These are phyloP conservation scores for Candida railenensis DNA, from an alignment of 805 yeast genomes.

Conservation along the genomic window DNA sequence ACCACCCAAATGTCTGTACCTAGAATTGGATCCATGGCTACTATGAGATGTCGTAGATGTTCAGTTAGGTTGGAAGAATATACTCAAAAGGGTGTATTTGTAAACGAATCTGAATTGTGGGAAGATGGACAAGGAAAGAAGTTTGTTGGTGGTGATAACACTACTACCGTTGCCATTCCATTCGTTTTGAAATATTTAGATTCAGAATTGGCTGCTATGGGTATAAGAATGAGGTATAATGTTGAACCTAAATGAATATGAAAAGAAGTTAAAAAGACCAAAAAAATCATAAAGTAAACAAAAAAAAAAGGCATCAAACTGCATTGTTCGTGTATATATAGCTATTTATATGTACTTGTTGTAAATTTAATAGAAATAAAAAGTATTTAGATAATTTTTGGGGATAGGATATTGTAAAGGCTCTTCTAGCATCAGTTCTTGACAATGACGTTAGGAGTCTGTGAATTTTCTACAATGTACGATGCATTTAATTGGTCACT, in stretches of 20 bases:
- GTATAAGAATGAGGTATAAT: slow-evolving; percentile 87
- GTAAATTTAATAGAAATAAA: neutral
- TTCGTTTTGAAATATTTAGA: slow-evolving; percentile 94
- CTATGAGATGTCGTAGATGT: slow-evolving; percentile 88
- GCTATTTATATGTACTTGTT: neutral
- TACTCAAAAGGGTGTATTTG: slow-evolving; percentile 44
- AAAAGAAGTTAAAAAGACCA: neutral
- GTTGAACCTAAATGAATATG: slow-evolving; percentile 54
- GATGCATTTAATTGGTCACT: slow-evolving; percentile 69
- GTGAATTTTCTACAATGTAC: slow-evolving; percentile 25
- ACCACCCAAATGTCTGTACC: slow-evolving; percentile 91
- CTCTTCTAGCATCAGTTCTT: slow-evolving; percentile 7
- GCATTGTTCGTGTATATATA: neutral
- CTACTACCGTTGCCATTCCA: slow-evolving; percentile 96
- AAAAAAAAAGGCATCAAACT: neutral
- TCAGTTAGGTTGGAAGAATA: slow-evolving; percentile 67
- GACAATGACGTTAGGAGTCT: slow-evolving; percentile 1
- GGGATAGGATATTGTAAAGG: too few relatives aligned
- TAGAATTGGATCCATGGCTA: slow-evolving; percentile 76
- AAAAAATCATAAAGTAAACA: neutral
- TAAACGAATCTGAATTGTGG: slow-evolving; percentile 80
- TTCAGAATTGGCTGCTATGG: slow-evolving; percentile 96
- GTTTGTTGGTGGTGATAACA: slow-evolving; percentile 87
- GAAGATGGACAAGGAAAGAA: slow-evolving; percentile 95
- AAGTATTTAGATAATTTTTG: slow-evolving; percentile 10